Evolutionary conservation across 2,329 filamentous ascomycete species (phyloP).

Genomic region (Sarocladiaceae sp.): DNA sequence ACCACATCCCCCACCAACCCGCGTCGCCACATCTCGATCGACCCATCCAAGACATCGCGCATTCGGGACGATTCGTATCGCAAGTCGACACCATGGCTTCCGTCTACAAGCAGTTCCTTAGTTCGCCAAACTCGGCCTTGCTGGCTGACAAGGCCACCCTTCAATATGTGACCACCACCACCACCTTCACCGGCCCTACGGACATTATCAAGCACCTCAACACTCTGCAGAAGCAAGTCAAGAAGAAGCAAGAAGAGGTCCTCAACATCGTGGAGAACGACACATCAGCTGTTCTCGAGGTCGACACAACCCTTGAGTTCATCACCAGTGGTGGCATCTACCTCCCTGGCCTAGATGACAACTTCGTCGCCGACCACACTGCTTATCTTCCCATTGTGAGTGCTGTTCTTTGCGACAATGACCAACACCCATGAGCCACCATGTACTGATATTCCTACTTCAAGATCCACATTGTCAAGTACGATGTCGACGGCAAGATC

Average conservation of each 20-base stretch:
- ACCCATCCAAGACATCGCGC: conserved; percentile 4
- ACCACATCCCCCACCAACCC: conserved; percentile 5
- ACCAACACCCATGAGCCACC: background rate
- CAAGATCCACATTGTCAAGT: conserved; percentile 82
- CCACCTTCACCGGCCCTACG: conserved; percentile 60
- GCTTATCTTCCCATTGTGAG: conserved; percentile 77
- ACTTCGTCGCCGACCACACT: conserved; percentile 78
- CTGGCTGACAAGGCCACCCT: conserved; percentile 62
- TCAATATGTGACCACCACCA: conserved; percentile 87
- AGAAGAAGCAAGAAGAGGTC: conserved; percentile 75
- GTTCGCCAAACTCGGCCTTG: conserved; percentile 55
- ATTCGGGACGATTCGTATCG: conserved; percentile 5
- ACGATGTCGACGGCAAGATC: conserved; percentile 72
- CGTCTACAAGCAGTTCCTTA: conserved; percentile 67
- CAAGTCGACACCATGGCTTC: conserved; percentile 29
- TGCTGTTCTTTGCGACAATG: no score
- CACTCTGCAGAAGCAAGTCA: conserved; percentile 64
- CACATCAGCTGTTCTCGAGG: conserved; percentile 70
- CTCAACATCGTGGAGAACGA: conserved; percentile 67
- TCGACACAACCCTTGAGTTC: conserved; percentile 81
- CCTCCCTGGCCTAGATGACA: conserved; percentile 85
- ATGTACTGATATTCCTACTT: conserved; percentile 3
- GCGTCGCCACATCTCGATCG: conserved; percentile 6
- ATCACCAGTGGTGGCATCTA: conserved; percentile 74
- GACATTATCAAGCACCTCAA: conserved; percentile 79